Conservation (phyloP, 1,284 basidiomycete species). For the Cutaneotrichosporon sp. region DNA sequence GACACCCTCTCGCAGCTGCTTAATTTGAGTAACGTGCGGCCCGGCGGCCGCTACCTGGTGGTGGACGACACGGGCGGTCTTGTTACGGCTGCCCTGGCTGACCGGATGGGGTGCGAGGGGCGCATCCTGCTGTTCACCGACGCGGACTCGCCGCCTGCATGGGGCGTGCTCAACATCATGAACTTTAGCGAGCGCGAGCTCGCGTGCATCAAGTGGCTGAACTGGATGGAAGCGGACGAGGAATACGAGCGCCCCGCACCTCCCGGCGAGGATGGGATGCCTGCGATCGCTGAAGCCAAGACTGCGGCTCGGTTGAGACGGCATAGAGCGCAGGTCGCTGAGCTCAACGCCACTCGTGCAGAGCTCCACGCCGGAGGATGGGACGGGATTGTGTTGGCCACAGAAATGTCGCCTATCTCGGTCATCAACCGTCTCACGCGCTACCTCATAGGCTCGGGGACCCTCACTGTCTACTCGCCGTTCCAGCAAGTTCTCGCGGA, state of each 20-base stretch:
- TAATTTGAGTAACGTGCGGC: slow-evolving; percentile 75
- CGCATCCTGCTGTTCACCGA: slow-evolving; percentile 82
- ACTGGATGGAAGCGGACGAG: slow-evolving; percentile 87
- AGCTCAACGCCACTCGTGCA: slow-evolving; percentile 65
- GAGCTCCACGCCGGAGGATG: slow-evolving; percentile 85
- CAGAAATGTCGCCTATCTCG: slow-evolving; percentile 80
- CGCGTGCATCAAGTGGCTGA: slow-evolving; percentile 67
- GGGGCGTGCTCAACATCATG: slow-evolving; percentile 79
- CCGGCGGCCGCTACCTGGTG: slow-evolving; percentile 81
- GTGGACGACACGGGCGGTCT: slow-evolving; percentile 91
- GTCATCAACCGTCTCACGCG: slow-evolving; percentile 72
- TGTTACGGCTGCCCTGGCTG: slow-evolving; percentile 79
- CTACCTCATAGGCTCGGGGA: slow-evolving; percentile 79
- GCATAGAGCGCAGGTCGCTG: slow-evolving; percentile 44
- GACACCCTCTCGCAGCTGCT: slow-evolving; percentile 89
- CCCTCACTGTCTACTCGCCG: slow-evolving; percentile 82
- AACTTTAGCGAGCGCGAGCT: slow-evolving; percentile 71
- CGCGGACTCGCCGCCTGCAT: slow-evolving; percentile 87
- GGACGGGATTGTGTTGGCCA: slow-evolving; percentile 81
- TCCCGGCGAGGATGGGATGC: slow-evolving; percentile 41
- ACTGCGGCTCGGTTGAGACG: slow-evolving; percentile 35
- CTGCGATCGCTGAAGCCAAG: slow-evolving; percentile 35
- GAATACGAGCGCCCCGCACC: slow-evolving; percentile 55
- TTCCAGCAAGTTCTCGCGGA: slow-evolving; percentile 77
- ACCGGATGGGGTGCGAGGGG: slow-evolving; percentile 81